Conservation (phyloP, 768 basidiomycete genomes). For the Termitomyces sp. region DNA sequence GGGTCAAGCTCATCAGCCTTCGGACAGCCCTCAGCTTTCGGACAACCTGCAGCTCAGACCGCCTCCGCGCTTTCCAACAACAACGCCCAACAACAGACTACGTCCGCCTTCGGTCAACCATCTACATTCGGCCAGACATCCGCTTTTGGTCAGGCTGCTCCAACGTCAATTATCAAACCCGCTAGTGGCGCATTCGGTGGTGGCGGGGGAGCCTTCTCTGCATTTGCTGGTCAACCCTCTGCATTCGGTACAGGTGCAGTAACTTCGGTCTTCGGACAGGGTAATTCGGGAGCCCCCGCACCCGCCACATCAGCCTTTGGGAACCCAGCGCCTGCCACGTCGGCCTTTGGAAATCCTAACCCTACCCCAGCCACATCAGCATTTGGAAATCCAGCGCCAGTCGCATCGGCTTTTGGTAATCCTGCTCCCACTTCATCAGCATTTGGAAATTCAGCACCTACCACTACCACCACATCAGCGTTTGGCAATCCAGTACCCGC, state of each 20-base stretch:
- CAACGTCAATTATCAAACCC: slow-evolving; percentile 43
- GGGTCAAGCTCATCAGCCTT: slow-evolving; percentile 7
- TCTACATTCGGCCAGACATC: slow-evolving; percentile 32
- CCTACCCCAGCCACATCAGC: slow-evolving; percentile 8
- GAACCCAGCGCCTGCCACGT: slow-evolving; percentile 6
- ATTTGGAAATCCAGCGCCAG: slow-evolving; percentile 4
- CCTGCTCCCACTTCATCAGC: slow-evolving; percentile 9
- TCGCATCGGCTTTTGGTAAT: slow-evolving; percentile 21
- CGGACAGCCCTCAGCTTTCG: slow-evolving; percentile 12
- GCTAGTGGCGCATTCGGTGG: slow-evolving; percentile 51
- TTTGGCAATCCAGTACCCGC: slow-evolving; percentile 17
- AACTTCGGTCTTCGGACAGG: slow-evolving; percentile 30
- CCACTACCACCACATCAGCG: slow-evolving; percentile 21
- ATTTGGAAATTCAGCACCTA: slow-evolving; percentile 5
- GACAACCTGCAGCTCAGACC: slow-evolving; percentile 23
- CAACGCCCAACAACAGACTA: slow-evolving; percentile 26
- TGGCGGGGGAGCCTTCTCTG: slow-evolving; percentile 36
- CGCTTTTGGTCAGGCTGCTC: slow-evolving; percentile 27
- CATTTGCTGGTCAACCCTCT: slow-evolving; percentile 47
- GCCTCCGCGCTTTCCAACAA: slow-evolving; percentile 25
- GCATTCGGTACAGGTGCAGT: slow-evolving; percentile 34
- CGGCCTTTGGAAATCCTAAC: slow-evolving; percentile 20
- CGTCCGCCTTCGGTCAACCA: slow-evolving; percentile 38
- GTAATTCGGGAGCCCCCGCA: slow-evolving; percentile 24
- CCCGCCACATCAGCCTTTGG: slow-evolving; percentile 8